Base-by-base conservation (phyloP, 2,329 filamentous ascomycete species). In the Dactylellina leptospora region DNA sequence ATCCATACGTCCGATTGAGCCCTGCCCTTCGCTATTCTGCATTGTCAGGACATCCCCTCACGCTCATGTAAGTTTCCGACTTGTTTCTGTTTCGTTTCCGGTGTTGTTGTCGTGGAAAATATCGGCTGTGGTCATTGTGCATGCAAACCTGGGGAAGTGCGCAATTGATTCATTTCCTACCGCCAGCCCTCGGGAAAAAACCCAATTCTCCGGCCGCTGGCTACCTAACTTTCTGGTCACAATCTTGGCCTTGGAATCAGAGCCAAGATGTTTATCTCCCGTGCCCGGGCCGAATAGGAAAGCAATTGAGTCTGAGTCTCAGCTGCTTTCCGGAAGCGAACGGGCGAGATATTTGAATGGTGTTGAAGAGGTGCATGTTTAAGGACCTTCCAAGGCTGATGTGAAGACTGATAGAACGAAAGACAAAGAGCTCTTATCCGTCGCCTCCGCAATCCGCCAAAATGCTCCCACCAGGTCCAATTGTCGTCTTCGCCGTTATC, bases 401-500 rank as follows among this genome's bases (percentile, higher is more conserved):
- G 16, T 20, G 51, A 55, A 36, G 42, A 28, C 22, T 18, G 30
- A 45, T 33, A 30, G 30, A 51, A 33, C 22, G 16, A 45, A 54
- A n/a, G n/a, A 16, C 30, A 60, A 54, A 62, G 47, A 62, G 60
- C 60, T 63, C 28, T 48, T 50, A 54, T 22, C 28, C 51, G 18
- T 18, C 16, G 13, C 16, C 30, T 42, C 18, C 9, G 42, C 20
- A 55, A 48, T 16, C 6, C 58, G 36, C 25, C 53, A 60, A 61
- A 23, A 73, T 73, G 69, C 69, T 73, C 16, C 69, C 69, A 51
- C 22, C 50, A 23, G 69, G 69, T 18, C 61, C 62, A 54, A 73
- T 73, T 44, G 69, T 73, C 56, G 69, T 73, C 54, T 73, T 73
- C 62, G 60, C 61, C 47, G 47, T 73, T 61, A 44, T 73, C 25